phyloP scores from a whole-genome alignment of 768 basidiomycete genomes.

The Naganishia vaughanmartiniae region DNA sequence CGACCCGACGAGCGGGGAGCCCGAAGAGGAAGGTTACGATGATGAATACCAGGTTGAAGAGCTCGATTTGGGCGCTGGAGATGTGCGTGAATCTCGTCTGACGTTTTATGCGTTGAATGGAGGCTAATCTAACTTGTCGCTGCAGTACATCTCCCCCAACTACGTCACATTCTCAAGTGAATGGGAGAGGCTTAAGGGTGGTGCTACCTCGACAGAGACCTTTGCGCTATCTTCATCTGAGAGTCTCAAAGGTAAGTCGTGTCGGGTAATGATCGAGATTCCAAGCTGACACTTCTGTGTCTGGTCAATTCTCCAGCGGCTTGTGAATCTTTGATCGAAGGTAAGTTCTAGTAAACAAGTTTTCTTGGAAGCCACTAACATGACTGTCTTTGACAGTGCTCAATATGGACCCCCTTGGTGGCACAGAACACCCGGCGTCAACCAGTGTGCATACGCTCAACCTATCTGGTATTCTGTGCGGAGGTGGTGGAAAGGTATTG shows the following conservation, averaged over 20 bases:
- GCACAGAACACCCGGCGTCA: slow-evolving; percentile 76
- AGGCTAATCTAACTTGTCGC: neutral
- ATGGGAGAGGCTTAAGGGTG: slow-evolving; percentile 85
- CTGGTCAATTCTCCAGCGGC: slow-evolving; percentile 63
- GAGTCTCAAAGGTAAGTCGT: slow-evolving; percentile 77
- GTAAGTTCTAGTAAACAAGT: neutral
- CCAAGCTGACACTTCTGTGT: neutral
- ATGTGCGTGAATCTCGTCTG: slow-evolving; percentile 51
- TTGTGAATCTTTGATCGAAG: slow-evolving; percentile 88
- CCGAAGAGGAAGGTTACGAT: slow-evolving; percentile 97
- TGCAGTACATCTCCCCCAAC: slow-evolving; percentile 81
- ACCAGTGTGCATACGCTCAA: slow-evolving; percentile 90
- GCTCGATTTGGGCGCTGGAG: slow-evolving; percentile 85
- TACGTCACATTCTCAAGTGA: slow-evolving; percentile 88
- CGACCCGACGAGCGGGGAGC: slow-evolving; percentile 89
- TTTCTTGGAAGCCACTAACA: neutral
- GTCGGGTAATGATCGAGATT: neutral
- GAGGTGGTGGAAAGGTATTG: slow-evolving; percentile 93
- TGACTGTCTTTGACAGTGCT: slow-evolving; percentile 58
- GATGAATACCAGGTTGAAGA: slow-evolving; percentile 98
- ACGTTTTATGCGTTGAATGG: neutral
- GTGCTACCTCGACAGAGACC: slow-evolving; percentile 80
- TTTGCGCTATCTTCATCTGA: slow-evolving; percentile 90
- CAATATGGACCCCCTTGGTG: slow-evolving; percentile 94
- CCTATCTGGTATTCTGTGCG: slow-evolving; percentile 81